Conservation (phyloP, 1,284 basidiomycete species). For the Chondrostereum purpureum region DNA sequence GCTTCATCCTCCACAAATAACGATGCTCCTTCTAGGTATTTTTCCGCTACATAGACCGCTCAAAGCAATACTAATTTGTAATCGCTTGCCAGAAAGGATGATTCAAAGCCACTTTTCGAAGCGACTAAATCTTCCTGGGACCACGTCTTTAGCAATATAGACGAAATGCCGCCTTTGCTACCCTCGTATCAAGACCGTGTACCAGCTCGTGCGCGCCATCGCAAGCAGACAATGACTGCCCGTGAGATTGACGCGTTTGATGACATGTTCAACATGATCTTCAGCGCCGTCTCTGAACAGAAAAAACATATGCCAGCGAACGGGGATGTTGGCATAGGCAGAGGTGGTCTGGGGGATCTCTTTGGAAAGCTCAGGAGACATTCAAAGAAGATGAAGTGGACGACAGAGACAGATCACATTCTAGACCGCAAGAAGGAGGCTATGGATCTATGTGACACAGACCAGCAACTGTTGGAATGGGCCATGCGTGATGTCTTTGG, state of each 20-base stretch:
- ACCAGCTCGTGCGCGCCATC: conserved; percentile 20
- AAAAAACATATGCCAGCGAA: conserved; percentile 8
- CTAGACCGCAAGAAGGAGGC: conserved; percentile 74
- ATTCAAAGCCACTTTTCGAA: conserved; percentile 29
- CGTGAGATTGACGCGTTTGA: conserved; percentile 60
- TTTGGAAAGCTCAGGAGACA: conserved; percentile 43
- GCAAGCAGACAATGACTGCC: conserved; percentile 58
- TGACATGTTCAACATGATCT: conserved; percentile 69
- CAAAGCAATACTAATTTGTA: too few species aligned
- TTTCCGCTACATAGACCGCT: too few species aligned
- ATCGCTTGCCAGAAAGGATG: too few species aligned
- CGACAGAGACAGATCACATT: conserved; percentile 44
- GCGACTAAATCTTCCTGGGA: conserved; percentile 44
- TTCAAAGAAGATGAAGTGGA: conserved; percentile 43
- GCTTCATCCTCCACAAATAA: too few species aligned
- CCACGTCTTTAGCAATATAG: conserved; percentile 42
- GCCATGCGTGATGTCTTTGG: conserved; percentile 65
- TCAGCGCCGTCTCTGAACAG: conserved; percentile 42
- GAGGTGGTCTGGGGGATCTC: conserved; percentile 31
- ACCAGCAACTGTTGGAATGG: conserved; percentile 74
- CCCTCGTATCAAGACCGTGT: conserved; percentile 16
- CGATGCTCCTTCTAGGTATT: too few species aligned
- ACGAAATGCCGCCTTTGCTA: conserved; percentile 20
- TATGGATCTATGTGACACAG: conserved; percentile 64
- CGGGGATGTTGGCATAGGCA: conserved; percentile 21